Evolutionary conservation across 1,284 basidiomycete species (phyloP), one percentile per base, ranked within the genome.

Genomic region (Ustilago loliicola): DNA sequence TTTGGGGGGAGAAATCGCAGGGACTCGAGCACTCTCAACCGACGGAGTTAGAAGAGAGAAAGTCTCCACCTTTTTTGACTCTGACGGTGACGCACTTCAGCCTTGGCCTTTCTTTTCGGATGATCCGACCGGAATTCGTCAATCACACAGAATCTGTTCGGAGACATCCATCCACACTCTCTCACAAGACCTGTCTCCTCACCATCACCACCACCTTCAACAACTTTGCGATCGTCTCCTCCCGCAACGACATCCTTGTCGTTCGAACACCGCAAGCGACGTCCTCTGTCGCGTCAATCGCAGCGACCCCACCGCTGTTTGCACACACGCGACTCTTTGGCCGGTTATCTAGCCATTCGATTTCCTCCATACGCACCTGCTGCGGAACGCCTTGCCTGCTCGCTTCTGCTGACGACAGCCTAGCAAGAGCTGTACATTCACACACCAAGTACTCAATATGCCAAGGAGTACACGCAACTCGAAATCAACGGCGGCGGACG

Each of bases 381-480:
- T 50, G 48, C 48, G 48, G 11, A 50, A 50, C 48, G 17, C 27
- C 9, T 15, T 15, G 15, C 11, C 48, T n/a, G 7, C 13, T 25
- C 25, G 5, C 23, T 47, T 29, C 15, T 50, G 48, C 11, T 15
- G 25, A 50, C 8, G 3, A 29, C 25, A 50, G 48, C 48, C 25
- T 29, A 1, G 48, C 25, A 27, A 27, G n/a, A n/a, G 23, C 21
- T 29, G 19, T 9, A 21, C 17, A 21, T 6, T 7, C 17, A 3
- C 21, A 55, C 11, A 8, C 21, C 10, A 38, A 21, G 23, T 15
- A 19, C 10, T 27, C 47, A 67, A 9, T 6, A 77, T 77, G 74
- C 69, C 75, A 15, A 53, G 75, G 40, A 60, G 53, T 17, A 72
- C 75, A 60, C 75, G 75, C 34, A 72, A 69, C 48, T 72, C 75